phyloP scores from a whole-genome alignment of 2,329 filamentous ascomycete species.

The Fusarium sarcochroum region DNA sequence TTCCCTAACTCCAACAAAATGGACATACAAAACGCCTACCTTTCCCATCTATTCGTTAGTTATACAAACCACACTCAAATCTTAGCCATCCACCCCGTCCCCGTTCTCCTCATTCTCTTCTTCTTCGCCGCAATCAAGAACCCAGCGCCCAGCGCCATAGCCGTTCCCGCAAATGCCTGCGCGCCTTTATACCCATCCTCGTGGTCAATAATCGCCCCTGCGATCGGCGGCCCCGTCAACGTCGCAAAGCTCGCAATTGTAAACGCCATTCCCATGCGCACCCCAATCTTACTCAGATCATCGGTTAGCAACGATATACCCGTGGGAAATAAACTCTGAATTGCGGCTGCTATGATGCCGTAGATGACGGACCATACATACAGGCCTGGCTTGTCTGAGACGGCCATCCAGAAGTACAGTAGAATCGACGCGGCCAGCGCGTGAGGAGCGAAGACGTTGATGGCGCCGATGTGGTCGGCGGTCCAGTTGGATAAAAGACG shows the following conservation, averaged over 20 bases:
- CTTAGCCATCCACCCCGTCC: slow-evolving; percentile 57
- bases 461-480: slow-evolving; percentile 69
- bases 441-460: slow-evolving; percentile 72
- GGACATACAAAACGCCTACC: background rate
- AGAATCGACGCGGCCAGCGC: slow-evolving; percentile 58
- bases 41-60: background rate
- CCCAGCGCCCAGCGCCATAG: slow-evolving; percentile 57
- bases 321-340: slow-evolving; percentile 76
- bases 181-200: slow-evolving; percentile 63
- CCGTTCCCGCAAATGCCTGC: slow-evolving; percentile 63
- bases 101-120: slow-evolving; percentile 56
- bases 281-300: slow-evolving; percentile 66
- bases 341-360: slow-evolving; percentile 71
- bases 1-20: background rate
- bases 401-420: slow-evolving; percentile 71
- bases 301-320: slow-evolving; percentile 67
- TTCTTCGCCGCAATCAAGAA: slow-evolving; percentile 58
- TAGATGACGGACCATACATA: slow-evolving; percentile 75
- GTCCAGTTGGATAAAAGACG: slow-evolving; percentile 70
- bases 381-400: slow-evolving; percentile 63
- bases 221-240: slow-evolving; percentile 67
- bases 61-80: slow-evolving; percentile 46
- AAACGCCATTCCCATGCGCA: slow-evolving; percentile 71
- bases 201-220: slow-evolving; percentile 62
- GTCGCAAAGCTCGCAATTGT: slow-evolving; percentile 68